Evolutionary conservation across 2,329 filamentous ascomycete genomes (phyloP), one percentile per base, ranked within the genome.

Genomic region (Alternaria sp.): DNA sequence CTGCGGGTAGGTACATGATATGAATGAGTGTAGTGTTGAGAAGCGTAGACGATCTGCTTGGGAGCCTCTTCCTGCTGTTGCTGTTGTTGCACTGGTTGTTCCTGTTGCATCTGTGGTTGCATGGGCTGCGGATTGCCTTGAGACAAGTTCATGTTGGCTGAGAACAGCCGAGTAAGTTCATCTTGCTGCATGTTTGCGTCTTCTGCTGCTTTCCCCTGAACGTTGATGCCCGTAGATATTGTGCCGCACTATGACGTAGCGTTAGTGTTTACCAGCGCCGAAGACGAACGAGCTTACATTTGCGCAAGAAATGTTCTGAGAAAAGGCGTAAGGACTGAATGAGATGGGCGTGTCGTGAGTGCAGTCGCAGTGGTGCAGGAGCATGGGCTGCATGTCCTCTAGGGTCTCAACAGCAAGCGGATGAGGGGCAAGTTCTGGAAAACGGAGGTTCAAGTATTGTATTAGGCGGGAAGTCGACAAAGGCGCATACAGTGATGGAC

Each of bases 11-110:
- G 83, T 65, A 90, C 76, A 77, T 96, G 92, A 47, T 90, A 84
- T 9, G 92, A 93, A 76, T 94, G 93, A 68, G 91, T 90, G 79
- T 97, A 97, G 79, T 97, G 93, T 74, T 92, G 90, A 10, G 92
- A 91, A 70, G 92, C 88, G 82, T 96, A 96, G 66, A 87, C 84
- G 66, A 92, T 90, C 21, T 85, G 81, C 57, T 84, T 78, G 46
- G 71, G 74, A 59, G 61, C 69, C 43, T 70, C 68, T 46, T 73
- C 70, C 44, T 64, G 64, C 59, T 71, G 61, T 25, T 61, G 57
- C 46, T 69, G 54, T 49, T 68, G 65, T 26, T 57, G 57, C 17
- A 45, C 40, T 54, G 49, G 56, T 47, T 70, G 62, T 56, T 62
- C 57, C 51, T 67, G 67, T 12, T 57, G 47, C 30, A 52, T 46